Base-by-base conservation (phyloP, 2,329 filamentous ascomycete species). In the Colletotrichum costaricense region DNA sequence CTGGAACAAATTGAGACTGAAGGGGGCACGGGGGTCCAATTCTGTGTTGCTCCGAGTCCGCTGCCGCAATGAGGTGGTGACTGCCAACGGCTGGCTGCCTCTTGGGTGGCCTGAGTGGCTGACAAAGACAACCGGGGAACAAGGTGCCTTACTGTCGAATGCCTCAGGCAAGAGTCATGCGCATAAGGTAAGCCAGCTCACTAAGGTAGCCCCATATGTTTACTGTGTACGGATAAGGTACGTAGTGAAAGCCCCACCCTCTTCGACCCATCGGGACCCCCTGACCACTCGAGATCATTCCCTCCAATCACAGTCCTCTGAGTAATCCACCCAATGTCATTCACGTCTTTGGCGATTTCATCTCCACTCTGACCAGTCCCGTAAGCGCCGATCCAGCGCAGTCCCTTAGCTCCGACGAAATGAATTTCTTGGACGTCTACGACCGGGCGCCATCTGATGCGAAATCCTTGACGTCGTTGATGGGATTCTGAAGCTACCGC, bases 381-480 rank as follows among this genome's bases (percentile, higher is more conserved):
- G 69, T 14, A 60, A 72, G 65, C 66, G n/a, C 58, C 58, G 69
- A 24, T 12, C 35, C 69, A 56, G 46, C 24, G 19, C 26, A 46
- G 22, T 22, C 55, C 26, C 35, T 26, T 26, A 46, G 38, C 38
- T 33, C 63, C 59, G 30, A 70, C 19, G 49, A 60, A 62, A 65
- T 46, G 33, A 57, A 70, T 70, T 73, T 73, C 68, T 72, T 63
- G 24, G 66, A 60, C 33, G 33, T 33, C 14, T 42, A 14, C 35
- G 35, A 14, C 54, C 33, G 35, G 60, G n/a, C 54, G 60, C 55
- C 42, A 54, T 55, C 59, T 22, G 55, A 22, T 46, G 66, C 70
- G 14, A 73, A 73, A 73, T 73, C 70, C 70, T 69, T 73, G 67
- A 73, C 70, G 70, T 73, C 70, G 70, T 70, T 35, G 70, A 73